A percentile compares a stretch with the other conserved stretches of the same genome.
phyloP scores from a whole-genome alignment of 163 green algal species.

The Chlamydomonas reinhardtii region DNA sequence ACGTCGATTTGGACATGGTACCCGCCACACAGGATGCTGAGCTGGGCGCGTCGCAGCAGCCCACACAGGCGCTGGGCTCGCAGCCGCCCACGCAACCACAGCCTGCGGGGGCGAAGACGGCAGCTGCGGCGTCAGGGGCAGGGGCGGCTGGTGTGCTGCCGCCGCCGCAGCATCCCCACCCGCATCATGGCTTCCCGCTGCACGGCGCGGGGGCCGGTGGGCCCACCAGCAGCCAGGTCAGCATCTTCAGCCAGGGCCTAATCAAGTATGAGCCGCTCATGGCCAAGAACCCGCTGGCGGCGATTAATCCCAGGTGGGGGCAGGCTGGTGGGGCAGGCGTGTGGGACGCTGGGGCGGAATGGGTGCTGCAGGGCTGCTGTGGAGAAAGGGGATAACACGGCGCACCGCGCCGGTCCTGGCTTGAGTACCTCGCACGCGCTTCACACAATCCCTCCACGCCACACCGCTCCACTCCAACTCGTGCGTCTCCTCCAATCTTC shows the following conservation, averaged over 20 bases:
- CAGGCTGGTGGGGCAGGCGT: not conserved
- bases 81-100: conserved; percentile 27
- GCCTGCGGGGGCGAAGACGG: too few species aligned
- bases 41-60: conserved; percentile 6
- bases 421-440: too few species aligned
- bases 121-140: too few species aligned
- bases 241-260: conserved; percentile 30
- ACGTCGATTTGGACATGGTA: not conserved
- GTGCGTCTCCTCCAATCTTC: too few species aligned
- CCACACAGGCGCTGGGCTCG: conserved; percentile 13
- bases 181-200: too few species aligned
- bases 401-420: too few species aligned
- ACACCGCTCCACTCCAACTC: too few species aligned
- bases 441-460: too few species aligned
- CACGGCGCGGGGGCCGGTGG: not conserved
- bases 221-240: conserved; percentile 29
- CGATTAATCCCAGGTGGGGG: conserved; percentile 26
- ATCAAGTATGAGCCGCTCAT: not conserved
- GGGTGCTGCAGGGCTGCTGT: too few species aligned
- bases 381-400: too few species aligned
- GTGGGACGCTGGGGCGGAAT: too few species aligned
- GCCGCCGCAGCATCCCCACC: not conserved
- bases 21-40: not conserved
- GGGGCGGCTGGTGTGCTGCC: not conserved
- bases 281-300: conserved; percentile 24